Evolutionary conservation across 73 alveolate genomes (phyloP).

Genomic region (Uronychia setigera): DNA sequence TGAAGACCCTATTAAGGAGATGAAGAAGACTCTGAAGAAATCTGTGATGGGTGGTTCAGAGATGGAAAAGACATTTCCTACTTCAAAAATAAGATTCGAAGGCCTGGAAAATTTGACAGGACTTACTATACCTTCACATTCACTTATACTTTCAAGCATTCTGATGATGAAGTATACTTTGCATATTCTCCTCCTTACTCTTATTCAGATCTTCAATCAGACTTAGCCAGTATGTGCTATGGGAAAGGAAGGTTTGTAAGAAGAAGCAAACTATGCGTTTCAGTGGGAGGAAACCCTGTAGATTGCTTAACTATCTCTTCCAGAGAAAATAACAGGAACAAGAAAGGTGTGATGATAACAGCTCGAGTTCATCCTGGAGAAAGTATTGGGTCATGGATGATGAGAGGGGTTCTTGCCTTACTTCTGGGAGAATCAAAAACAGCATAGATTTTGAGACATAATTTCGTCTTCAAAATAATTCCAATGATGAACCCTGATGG

Average conservation of each 20-base stretch:
- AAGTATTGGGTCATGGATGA: constrained; percentile 92
- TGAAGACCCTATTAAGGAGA: constrained; percentile 74
- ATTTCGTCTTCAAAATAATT: constrained; percentile 88
- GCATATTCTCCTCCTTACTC: constrained; percentile 86
- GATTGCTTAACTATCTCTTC: constrained; percentile 67
- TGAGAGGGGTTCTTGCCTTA: constrained; percentile 91
- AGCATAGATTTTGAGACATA: constrained; percentile 78
- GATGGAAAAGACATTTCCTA: constrained; percentile 58
- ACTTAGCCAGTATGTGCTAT: not conserved
- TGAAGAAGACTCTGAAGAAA: constrained; percentile 37
- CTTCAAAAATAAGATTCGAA: constrained; percentile 40
- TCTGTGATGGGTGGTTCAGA: constrained; percentile 73
- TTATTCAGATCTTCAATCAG: constrained; percentile 64
- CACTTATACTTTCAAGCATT: constrained; percentile 59
- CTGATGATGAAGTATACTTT: constrained; percentile 76
- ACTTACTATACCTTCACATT: constrained; percentile 73
- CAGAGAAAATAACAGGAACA: constrained; percentile 69
- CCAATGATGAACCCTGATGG: constrained; percentile 94
- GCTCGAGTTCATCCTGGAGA: constrained; percentile 99
- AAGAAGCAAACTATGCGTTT: constrained; percentile 69
- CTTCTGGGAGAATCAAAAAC: constrained; percentile 55
- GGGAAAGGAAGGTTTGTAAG: constrained; percentile 8
- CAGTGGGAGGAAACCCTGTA: constrained; percentile 76
- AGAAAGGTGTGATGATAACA: constrained; percentile 81
- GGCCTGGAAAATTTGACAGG: constrained; percentile 37